These are phyloP conservation scores for Nephelium lappaceum DNA, from an alignment of 345 rosid species.

Conservation along the genomic window DNA sequence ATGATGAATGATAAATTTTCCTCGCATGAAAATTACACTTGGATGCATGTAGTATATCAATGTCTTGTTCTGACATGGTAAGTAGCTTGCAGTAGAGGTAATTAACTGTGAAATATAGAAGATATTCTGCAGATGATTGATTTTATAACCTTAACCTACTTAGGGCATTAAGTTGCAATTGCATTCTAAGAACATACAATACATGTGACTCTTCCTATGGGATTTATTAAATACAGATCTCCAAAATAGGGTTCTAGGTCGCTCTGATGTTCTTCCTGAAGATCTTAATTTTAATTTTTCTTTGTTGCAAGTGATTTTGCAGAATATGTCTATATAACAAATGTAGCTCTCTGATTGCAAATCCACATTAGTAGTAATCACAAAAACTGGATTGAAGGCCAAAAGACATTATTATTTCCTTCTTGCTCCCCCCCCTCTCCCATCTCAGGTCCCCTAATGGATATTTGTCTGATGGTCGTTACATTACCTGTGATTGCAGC, in stretches of 20 bases:
- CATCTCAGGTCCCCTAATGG: background rate
- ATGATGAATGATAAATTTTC: background rate
- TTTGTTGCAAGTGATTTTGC: background rate
- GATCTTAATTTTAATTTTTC: background rate
- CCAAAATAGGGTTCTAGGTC: background rate
- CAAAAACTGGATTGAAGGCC: background rate
- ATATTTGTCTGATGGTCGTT: constrained; percentile 12
- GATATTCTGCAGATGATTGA: background rate
- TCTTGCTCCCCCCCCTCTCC: too few species aligned
- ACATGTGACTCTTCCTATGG: background rate
- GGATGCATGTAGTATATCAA: background rate
- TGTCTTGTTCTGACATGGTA: background rate
- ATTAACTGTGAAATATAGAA: too few species aligned
- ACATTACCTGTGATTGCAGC: constrained; percentile 41
- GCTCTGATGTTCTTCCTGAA: background rate
- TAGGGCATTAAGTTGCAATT: background rate
- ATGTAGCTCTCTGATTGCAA: too few species aligned
- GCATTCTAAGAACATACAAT: too few species aligned
- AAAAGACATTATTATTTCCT: background rate
- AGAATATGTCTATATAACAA: background rate
- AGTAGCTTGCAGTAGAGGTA: too few species aligned
- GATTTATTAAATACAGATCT: background rate
- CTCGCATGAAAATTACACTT: background rate
- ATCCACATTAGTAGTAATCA: too few species aligned
- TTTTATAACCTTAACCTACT: background rate